These are phyloP conservation scores for Bipolaris sorokiniana DNA, from an alignment of 2,329 filamentous ascomycete species.

Conservation along the genomic window DNA sequence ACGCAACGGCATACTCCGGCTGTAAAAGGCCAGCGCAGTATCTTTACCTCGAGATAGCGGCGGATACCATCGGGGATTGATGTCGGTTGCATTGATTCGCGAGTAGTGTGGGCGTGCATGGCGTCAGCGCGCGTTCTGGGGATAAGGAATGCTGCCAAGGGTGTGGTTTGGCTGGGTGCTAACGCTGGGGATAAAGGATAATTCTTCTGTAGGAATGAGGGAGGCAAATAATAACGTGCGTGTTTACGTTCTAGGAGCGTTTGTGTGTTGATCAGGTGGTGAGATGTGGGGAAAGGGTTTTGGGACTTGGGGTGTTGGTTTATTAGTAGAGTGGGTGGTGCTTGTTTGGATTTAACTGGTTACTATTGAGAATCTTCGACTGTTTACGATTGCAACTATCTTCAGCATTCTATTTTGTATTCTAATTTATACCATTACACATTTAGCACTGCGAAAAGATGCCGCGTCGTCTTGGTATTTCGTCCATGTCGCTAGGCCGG, in stretches of 20 bases:
- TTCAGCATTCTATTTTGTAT: too few relatives aligned
- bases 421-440: neutral
- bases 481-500: conserved; percentile 77
- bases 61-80: neutral
- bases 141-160: neutral
- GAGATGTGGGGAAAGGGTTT: neutral
- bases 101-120: neutral
- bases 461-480: conserved; percentile 69
- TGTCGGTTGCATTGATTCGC: neutral
- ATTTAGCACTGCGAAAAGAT: conserved; percentile 34
- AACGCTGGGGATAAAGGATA: neutral
- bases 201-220: neutral
- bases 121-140: neutral
- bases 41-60: neutral
- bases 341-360: too few relatives aligned
- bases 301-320: neutral
- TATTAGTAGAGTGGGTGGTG: neutral
- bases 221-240: neutral
- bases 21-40: neutral
- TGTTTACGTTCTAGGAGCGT: neutral
- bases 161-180: neutral
- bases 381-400: too few relatives aligned
- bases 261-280: neutral
- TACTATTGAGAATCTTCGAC: too few relatives aligned
- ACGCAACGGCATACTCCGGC: neutral